phyloP scores from a whole-genome alignment of 805 yeast genomes.

The Candida lessepsii region DNA sequence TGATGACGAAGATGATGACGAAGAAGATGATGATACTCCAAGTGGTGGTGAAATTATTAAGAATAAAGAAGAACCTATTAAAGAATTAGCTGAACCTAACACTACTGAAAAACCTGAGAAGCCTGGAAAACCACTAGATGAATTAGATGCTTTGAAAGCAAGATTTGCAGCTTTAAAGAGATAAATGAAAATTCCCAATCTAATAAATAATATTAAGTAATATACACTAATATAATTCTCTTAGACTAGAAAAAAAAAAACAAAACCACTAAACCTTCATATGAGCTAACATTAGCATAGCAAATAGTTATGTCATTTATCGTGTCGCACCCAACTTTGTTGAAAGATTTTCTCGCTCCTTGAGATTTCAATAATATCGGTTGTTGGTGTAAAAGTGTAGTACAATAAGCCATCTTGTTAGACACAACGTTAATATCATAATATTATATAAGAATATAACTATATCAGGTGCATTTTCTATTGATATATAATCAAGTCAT shows the following conservation, averaged over 20 bases:
- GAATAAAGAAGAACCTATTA: constrained; percentile 1
- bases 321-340: constrained; percentile 2
- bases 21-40: constrained; percentile 7
- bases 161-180: constrained; percentile 74
- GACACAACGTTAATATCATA: not conserved
- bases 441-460: not conserved
- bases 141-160: constrained; percentile 63
- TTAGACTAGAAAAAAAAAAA: no score
- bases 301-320: no score
- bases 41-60: constrained; percentile 20
- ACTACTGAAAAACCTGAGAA: constrained; percentile 15
- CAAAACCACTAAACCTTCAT: no score
- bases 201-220: no score
- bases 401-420: no score
- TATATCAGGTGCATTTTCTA: not conserved
- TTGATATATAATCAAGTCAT: not conserved
- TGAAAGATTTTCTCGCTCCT: constrained; percentile 8
- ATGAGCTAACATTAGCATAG: no score
- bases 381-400: not conserved
- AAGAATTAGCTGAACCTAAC: constrained; percentile 13
- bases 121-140: constrained; percentile 24
- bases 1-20: constrained; percentile 22
- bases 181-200: no score
- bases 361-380: constrained; percentile 1
- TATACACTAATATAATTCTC: no score